Conservation (phyloP, 768 basidiomycete species). For the Serendipita sp. region DNA sequence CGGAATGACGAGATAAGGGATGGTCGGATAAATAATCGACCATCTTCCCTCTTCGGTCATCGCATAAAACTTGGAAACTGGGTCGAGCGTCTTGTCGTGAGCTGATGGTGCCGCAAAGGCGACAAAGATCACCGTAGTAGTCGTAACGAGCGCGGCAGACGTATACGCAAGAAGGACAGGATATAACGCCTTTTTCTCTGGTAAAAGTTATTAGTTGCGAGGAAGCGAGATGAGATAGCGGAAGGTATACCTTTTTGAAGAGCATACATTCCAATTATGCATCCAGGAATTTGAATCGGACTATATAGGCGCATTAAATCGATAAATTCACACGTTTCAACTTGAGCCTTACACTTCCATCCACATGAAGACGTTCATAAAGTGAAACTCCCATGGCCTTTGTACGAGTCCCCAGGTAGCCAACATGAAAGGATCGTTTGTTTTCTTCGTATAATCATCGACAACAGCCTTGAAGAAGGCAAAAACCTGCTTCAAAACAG, state of each 20-base stretch:
- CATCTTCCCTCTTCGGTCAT: background rate
- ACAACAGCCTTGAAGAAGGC: background rate
- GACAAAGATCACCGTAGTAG: background rate
- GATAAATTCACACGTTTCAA: background rate
- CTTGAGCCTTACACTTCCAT: background rate
- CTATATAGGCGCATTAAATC: background rate
- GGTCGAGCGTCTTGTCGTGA: background rate
- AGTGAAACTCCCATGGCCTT: background rate
- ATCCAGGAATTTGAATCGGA: background rate
- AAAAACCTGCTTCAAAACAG: background rate
- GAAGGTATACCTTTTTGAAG: background rate
- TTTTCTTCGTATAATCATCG: background rate
- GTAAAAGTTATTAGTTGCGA: background rate
- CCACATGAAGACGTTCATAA: background rate
- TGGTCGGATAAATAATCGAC: background rate
- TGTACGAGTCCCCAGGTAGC: background rate
- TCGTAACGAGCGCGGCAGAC: background rate
- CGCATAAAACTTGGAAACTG: background rate
- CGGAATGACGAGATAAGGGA: background rate
- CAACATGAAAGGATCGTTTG: background rate
- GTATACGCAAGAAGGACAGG: background rate
- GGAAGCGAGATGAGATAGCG: background rate
- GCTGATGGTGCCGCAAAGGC: background rate
- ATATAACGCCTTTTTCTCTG: background rate
- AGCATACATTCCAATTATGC: background rate